These are phyloP conservation scores for Candida krabiensis DNA, from an alignment of 805 yeast genomes.

Conservation along the genomic window DNA sequence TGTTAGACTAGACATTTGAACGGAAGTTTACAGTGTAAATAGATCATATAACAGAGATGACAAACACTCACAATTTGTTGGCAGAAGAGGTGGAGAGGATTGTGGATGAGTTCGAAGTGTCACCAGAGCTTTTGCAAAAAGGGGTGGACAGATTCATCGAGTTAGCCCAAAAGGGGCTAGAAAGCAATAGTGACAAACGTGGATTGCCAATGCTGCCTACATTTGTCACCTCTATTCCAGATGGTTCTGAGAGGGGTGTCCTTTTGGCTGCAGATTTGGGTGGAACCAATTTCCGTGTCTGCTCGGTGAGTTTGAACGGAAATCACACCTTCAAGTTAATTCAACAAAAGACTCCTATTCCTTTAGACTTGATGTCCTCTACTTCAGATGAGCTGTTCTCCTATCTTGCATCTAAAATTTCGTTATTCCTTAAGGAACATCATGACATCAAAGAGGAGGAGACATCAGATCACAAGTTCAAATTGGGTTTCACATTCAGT, in stretches of 20 bases:
- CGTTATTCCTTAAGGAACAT: constrained; percentile 62
- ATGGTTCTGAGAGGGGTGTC: constrained; percentile 81
- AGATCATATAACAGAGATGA: too few species aligned
- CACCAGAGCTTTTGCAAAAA: constrained; percentile 40
- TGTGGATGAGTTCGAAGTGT: constrained; percentile 41
- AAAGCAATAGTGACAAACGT: constrained; percentile 38
- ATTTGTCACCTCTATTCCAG: constrained; percentile 80
- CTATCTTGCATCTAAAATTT: constrained; percentile 71
- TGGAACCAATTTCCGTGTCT: constrained; percentile 94
- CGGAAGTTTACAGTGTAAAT: too few species aligned
- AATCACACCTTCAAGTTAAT: constrained; percentile 75
- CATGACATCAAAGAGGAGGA: constrained; percentile 43
- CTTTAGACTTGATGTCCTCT: constrained; percentile 69
- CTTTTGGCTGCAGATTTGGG: constrained; percentile 92
- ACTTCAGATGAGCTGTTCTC: constrained; percentile 67
- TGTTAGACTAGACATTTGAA: too few species aligned
- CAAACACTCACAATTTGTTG: constrained; percentile 1
- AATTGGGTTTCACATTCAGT: constrained; percentile 90
- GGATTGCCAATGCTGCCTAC: constrained; percentile 93
- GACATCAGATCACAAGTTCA: constrained; percentile 38
- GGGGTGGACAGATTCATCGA: constrained; percentile 58
- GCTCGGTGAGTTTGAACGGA: constrained; percentile 78
- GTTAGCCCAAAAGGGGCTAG: constrained; percentile 61
- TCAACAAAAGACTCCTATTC: constrained; percentile 79
- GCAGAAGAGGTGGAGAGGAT: constrained; percentile 29